These are phyloP conservation scores for Lunasporangiospora selenospora DNA, from an alignment of 192 early-diverging fungal species.

Conservation along the genomic window DNA sequence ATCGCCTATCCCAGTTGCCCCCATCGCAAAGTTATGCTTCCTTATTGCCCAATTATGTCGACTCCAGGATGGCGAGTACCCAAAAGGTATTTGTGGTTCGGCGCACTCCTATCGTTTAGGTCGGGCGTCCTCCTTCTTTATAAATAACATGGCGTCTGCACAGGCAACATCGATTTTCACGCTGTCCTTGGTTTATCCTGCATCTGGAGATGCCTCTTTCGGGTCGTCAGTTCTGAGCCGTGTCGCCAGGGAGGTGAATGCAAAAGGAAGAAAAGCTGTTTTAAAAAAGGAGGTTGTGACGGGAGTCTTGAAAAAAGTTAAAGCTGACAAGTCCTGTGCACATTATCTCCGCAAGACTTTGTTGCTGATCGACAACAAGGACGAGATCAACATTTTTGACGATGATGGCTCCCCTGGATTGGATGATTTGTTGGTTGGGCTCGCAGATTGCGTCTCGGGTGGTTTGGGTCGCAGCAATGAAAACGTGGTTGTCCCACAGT, in stretches of 20 bases:
- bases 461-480: no score
- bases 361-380: conserved; percentile 2
- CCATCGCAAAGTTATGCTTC: no score
- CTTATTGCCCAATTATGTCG: no score
- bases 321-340: background rate
- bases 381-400: conserved; percentile 9
- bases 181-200: conserved; percentile 1
- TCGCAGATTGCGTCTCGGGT: no score
- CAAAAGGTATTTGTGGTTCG: no score
- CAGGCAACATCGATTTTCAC: conserved; percentile 15
- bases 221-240: conserved; percentile 3
- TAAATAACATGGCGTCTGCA: conserved; percentile 12
- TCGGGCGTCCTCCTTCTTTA: conserved; percentile 4
- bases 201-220: conserved; percentile 2
- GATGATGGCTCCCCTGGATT: background rate
- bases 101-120: conserved; percentile 8
- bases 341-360: background rate
- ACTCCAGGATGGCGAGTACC: no score
- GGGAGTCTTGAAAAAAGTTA: background rate
- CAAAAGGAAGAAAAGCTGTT: conserved; percentile 4
- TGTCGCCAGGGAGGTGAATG: conserved; percentile 9
- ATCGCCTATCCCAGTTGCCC: no score
- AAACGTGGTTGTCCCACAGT: no score
- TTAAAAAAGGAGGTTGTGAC: background rate
- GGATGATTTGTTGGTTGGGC: background rate